phyloP scores from a whole-genome alignment of 768 basidiomycete species.

The Termitomyces sp. region DNA sequence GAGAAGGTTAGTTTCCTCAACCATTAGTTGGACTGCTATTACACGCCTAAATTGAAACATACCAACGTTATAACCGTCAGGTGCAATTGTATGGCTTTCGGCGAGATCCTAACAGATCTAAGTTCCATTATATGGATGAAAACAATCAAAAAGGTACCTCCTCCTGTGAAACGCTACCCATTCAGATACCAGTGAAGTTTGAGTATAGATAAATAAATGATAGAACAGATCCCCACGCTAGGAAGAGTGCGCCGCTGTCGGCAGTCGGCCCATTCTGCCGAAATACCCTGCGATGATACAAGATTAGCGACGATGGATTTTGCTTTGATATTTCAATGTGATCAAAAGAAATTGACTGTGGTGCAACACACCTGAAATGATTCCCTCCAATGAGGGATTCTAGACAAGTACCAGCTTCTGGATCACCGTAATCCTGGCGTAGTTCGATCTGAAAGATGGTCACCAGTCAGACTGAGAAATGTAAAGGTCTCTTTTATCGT shows the following conservation, averaged over 20 bases:
- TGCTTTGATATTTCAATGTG: not conserved
- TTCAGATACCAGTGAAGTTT: not conserved
- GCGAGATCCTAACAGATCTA: constrained; percentile 17
- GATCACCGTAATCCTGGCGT: constrained; percentile 71
- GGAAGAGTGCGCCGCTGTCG: constrained; percentile 50
- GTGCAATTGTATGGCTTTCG: constrained; percentile 26
- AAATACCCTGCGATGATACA: constrained; percentile 34
- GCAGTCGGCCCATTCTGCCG: constrained; percentile 51
- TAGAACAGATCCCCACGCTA: constrained; percentile 23
- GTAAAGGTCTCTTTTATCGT: constrained; percentile 8
- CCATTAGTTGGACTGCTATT: not conserved
- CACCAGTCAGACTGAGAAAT: not conserved
- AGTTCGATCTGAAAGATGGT: constrained; percentile 56
- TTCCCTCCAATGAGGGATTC: constrained; percentile 78
- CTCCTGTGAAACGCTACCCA: constrained; percentile 28
- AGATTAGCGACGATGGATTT: not conserved
- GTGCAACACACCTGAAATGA: constrained; percentile 55
- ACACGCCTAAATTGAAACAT: not conserved
- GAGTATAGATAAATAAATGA: not conserved
- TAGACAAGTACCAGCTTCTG: constrained; percentile 60
- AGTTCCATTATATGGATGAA: not conserved
- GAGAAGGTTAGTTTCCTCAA: not conserved
- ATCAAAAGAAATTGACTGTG: not conserved
- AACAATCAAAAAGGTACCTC: constrained; percentile 18
- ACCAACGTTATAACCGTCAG: constrained; percentile 31